Conservation (phyloP, 345 rosid species). For the Jatropha curcas region DNA sequence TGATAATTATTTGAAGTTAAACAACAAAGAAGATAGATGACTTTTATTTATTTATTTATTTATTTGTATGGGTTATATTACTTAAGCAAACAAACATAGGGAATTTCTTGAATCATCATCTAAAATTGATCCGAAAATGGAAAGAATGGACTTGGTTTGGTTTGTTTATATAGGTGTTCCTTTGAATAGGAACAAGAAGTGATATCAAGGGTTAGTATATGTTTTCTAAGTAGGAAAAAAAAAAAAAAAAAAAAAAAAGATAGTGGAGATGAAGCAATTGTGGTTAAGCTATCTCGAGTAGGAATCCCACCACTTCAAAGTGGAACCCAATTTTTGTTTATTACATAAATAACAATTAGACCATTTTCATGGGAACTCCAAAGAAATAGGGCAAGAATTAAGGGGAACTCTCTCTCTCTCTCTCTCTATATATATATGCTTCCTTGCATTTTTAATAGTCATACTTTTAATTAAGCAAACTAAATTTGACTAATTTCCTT, state of each 20-base stretch:
- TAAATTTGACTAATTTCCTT: constrained; percentile 12
- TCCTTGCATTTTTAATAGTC: too few species aligned
- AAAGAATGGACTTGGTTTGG: neutral
- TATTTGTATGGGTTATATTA: too few species aligned
- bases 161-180: constrained; percentile 26
- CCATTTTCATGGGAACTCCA: constrained; percentile 8
- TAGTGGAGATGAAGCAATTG: constrained; percentile 3
- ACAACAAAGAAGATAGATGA: neutral
- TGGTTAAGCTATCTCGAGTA: constrained; percentile 20
- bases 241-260: neutral
- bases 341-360: too few species aligned
- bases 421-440: too few species aligned
- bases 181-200: constrained; percentile 25
- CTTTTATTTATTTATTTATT: neutral
- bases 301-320: constrained; percentile 37
- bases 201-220: constrained; percentile 19
- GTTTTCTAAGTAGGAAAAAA: constrained; percentile 16
- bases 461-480: constrained; percentile 13
- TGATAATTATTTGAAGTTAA: neutral
- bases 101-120: neutral
- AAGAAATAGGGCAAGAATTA: neutral
- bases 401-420: too few species aligned
- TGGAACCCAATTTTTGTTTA: constrained; percentile 15
- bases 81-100: neutral
- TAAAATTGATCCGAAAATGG: neutral